Conservation (phyloP, 345 rosid species). For the Psidium guajava region DNA sequence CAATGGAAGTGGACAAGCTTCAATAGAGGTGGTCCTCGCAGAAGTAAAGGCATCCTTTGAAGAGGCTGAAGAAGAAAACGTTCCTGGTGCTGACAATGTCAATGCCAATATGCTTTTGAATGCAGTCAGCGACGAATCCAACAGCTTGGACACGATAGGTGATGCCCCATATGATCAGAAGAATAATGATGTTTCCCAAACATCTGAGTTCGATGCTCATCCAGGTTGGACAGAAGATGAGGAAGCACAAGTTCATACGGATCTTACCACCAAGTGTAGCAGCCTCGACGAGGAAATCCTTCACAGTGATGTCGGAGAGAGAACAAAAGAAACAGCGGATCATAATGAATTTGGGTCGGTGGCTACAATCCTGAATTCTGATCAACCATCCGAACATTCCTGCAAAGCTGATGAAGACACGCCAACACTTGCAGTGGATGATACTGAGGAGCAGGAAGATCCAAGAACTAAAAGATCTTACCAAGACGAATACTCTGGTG, state of each 20-base stretch:
- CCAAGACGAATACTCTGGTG: constrained; percentile 1
- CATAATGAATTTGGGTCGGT: neutral
- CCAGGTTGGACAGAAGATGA: neutral
- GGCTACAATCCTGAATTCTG: neutral
- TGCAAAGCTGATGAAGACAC: neutral
- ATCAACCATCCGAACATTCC: neutral
- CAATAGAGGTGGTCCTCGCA: neutral
- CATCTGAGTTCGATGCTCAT: neutral
- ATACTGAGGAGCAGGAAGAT: constrained; percentile 11
- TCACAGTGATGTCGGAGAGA: neutral
- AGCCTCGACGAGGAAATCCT: neutral
- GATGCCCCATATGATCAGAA: constrained; percentile 1
- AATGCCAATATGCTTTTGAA: neutral
- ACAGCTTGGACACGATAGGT: neutral
- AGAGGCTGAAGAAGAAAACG: neutral
- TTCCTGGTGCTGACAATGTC: constrained; percentile 3
- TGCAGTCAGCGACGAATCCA: constrained; percentile 3
- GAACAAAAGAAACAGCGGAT: neutral
- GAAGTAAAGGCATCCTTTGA: neutral
- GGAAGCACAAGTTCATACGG: neutral
- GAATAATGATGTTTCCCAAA: neutral
- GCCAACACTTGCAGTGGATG: neutral
- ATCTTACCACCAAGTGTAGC: neutral
- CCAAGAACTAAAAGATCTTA: neutral
- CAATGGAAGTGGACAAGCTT: neutral